A percentile compares a stretch with the other conserved stretches of the same genome.
phyloP scores from a whole-genome alignment of 192 early-diverging fungal genomes.

The Backusella sp. region DNA sequence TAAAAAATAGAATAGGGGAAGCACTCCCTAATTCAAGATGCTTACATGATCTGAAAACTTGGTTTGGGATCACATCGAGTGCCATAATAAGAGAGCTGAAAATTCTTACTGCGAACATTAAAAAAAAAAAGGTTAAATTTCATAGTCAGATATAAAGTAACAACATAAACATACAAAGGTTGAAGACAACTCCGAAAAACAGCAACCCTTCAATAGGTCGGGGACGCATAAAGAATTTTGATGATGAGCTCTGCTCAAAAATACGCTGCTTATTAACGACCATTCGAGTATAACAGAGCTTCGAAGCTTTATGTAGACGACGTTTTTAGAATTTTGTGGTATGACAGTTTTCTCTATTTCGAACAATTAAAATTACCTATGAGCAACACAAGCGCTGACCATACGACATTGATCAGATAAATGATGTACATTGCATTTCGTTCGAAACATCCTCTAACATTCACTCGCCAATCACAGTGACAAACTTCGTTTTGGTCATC shows the following conservation, averaged over 20 bases:
- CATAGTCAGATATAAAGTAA: neutral
- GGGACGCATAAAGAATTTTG: slow-evolving; percentile 18
- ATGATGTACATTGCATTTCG: slow-evolving; percentile 4
- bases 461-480: slow-evolving; percentile 36
- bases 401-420: slow-evolving; percentile 12
- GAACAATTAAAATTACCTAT: slow-evolving; percentile 15
- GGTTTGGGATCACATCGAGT: slow-evolving; percentile 5
- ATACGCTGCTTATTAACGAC: neutral
- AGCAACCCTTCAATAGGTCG: slow-evolving; percentile 29
- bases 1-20: neutral
- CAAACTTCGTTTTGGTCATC: slow-evolving; percentile 11
- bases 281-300: slow-evolving; percentile 16
- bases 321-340: neutral
- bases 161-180: slow-evolving; percentile 22
- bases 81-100: slow-evolving; percentile 20
- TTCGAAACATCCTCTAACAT: slow-evolving; percentile 11
- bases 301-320: neutral
- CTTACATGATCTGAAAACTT: slow-evolving; percentile 24
- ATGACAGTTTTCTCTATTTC: neutral
- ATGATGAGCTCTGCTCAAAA: neutral
- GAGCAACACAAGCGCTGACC: neutral
- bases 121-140: slow-evolving; percentile 13
- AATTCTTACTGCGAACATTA: slow-evolving; percentile 16
- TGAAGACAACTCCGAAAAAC: slow-evolving; percentile 16
- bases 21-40: no score